A percentile compares a stretch with the other conserved stretches of the same genome.
Conservation (phyloP, 192 early-diverging fungal species). For the Mortierella alpina region DNA sequence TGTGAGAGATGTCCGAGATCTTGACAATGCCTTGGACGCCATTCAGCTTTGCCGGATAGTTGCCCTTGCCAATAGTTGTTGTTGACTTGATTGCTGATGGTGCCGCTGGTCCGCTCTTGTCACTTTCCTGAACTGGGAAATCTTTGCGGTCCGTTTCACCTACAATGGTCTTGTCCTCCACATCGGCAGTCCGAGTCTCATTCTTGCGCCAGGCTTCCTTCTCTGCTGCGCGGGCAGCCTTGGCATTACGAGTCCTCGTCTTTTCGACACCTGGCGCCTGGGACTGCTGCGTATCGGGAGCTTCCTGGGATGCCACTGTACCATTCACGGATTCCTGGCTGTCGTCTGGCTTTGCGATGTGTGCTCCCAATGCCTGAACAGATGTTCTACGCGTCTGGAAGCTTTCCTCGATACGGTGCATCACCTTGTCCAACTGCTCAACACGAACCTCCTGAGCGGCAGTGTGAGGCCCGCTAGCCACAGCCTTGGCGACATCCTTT, state of each 20-base stretch:
- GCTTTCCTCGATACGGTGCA: slow-evolving; percentile 46
- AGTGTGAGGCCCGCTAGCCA: not conserved
- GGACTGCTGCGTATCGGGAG: not conserved
- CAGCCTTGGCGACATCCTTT: not conserved
- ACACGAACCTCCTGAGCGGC: slow-evolving; percentile 10
- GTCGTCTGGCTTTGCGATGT: slow-evolving; percentile 2
- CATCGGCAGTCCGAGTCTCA: not conserved
- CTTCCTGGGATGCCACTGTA: not conserved
- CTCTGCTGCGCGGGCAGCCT: slow-evolving; percentile 8
- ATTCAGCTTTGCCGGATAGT: slow-evolving; percentile 35
- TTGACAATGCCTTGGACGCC: slow-evolving; percentile 10
- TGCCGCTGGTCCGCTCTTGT: not conserved
- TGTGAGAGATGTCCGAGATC: slow-evolving; percentile 30
- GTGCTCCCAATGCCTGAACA: slow-evolving; percentile 2
- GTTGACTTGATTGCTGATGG: not conserved
- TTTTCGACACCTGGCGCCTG: slow-evolving; percentile 2
- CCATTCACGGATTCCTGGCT: not conserved
- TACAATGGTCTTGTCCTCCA: not conserved
- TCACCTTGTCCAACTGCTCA: slow-evolving; percentile 31
- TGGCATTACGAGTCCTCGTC: slow-evolving; percentile 10
- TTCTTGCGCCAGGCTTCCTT: not conserved
- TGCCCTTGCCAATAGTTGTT: slow-evolving; percentile 15
- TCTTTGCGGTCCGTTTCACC: not conserved
- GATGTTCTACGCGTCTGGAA: slow-evolving; percentile 14
- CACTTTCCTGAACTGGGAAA: not conserved